A percentile compares a stretch with the other conserved stretches of the same genome.
Conservation (phyloP, 306 rosid genomes). For the Astragalus glycyphyllos region DNA sequence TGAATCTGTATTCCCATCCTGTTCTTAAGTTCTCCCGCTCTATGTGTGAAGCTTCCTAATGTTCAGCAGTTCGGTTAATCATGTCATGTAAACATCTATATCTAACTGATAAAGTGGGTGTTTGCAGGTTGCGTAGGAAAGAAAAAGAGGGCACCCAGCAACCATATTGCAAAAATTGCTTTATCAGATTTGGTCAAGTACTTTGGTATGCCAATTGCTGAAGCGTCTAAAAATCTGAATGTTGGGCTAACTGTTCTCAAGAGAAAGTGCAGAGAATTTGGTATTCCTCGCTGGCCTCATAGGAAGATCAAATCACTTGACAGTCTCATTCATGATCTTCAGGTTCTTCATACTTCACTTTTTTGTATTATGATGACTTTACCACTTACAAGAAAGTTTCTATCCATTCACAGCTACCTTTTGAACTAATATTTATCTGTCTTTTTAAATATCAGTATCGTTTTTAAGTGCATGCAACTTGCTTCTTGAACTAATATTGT, state of each 20-base stretch:
- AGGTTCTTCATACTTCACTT: conserved; percentile 58
- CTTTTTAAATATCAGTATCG: conserved; percentile 4
- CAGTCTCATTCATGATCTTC: conserved; percentile 84
- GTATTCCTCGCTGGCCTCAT: conserved; percentile 97
- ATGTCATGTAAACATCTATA: conserved; percentile 38
- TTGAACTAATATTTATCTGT: conserved; percentile 24
- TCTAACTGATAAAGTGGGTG: conserved; percentile 50
- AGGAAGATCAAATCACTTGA: conserved; percentile 93
- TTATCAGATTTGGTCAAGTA: conserved; percentile 79
- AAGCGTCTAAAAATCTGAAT: conserved; percentile 80
- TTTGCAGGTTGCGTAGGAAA: conserved; percentile 59
- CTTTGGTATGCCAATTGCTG: conserved; percentile 81
- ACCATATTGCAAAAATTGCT: conserved; percentile 64
- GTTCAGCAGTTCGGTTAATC: conserved; percentile 16
- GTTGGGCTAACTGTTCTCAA: conserved; percentile 90
- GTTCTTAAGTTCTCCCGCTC: not conserved
- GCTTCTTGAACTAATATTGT: conserved; percentile 1
- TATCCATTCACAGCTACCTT: conserved; percentile 6
- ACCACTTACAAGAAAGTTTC: not conserved
- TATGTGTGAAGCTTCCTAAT: conserved; percentile 36
- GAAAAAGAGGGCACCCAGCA: conserved; percentile 80
- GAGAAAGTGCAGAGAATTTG: conserved; percentile 89
- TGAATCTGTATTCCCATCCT: conserved; percentile 24
- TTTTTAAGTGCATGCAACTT: conserved; percentile 12
- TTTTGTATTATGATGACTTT: conserved; percentile 28